Base-by-base conservation (phyloP, 768 basidiomycete genomes). In the Mycena sanguinolenta region DNA sequence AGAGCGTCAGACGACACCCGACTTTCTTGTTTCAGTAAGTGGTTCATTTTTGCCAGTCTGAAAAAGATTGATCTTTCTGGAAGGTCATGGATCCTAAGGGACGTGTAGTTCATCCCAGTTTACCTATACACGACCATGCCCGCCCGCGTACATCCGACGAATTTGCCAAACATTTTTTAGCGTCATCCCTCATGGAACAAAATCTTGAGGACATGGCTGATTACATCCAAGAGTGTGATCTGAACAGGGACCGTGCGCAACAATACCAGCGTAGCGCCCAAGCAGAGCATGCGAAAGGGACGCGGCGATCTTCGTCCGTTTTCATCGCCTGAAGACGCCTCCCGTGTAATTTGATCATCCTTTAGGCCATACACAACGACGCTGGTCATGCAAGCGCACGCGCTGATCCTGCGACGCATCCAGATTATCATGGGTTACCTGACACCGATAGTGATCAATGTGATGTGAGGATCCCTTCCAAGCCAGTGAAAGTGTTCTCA, bases 1-100 rank as follows among this genome's bases (percentile, higher is more conserved):
- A 8, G 87, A 89, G 68, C 82, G 90, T 25, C 91, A 91, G 76
- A 91, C 90, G 5, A 89, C 89, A 4, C 86, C 90, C 16, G 91
- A 92, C 70, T 92, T 90, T 78, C 79, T 92, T 38, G 89, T 90
- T 28, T 74, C 83, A 70, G 89, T 67, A 27, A 12, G 68, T 46
- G 30, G 16, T 46, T 16, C 13, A 10, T 19, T 21, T 4, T 23
- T 39, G 38, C 44, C n/a, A n/a, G 32, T 44, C 19, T 0, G 32
- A 4, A 39, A 28, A n/a, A n/a, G n/a, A 17, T 17, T 58, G 36
- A 65, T 46, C 13, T 4, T 17, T 12, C 42, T 16, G 7, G 17
- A 34, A 65, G 58, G 71, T 88, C 10, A 92, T 91, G 4, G 89
- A 92, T 71, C 87, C 2, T 5, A 83, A 82, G 25, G 89, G 85